Evolutionary conservation across 1,284 basidiomycete genomes (phyloP), one percentile per base, ranked within the genome.

Genomic region (Tilletia horrida): DNA sequence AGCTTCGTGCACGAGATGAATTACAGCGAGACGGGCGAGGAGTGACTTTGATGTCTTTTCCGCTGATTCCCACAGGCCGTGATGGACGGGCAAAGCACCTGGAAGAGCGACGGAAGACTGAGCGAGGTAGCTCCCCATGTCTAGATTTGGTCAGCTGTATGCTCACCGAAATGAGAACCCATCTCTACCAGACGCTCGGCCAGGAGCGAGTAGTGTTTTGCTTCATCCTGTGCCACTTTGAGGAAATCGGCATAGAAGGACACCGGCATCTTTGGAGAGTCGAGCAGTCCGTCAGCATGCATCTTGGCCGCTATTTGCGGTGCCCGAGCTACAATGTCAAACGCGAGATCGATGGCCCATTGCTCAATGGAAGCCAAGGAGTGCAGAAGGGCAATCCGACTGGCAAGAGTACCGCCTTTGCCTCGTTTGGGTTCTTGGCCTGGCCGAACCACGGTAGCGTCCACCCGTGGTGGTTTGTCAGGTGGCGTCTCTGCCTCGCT

Each of bases 351-450:
- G 40, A 82, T 79, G 18, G 92, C 92, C 89, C 91, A 95, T 78
- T 92, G 91, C 76, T 93, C 92, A 64, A 95, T 92, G 79, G 92
- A 92, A 0, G 92, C 91, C 3, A 93, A 84, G 1, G 91, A 90
- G 83, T 92, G 86, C 23, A 93, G 83, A 87, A 92, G 87, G 3
- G 88, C 87, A 2, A 90, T 88, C 23, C 89, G 84, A 73, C 87
- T 90, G 81, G 88, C 88, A 55, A 85, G 83, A 2, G 82, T 83
- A 0, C 86, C 86, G 7, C 84, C 86, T 55, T 85, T 84, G 0
- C 86, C 86, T 62, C 89, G 81, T 66, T 85, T 87, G 48, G 85
- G 86, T 48, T 88, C 84, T 72, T 88, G 88, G 0, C 84, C 85
- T 0, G 90, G 88, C 67, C 87, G 85, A 1, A 91, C 87, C 0